phyloP scores from a whole-genome alignment of 1,139 yeast species.

The Candida glucosophila region DNA sequence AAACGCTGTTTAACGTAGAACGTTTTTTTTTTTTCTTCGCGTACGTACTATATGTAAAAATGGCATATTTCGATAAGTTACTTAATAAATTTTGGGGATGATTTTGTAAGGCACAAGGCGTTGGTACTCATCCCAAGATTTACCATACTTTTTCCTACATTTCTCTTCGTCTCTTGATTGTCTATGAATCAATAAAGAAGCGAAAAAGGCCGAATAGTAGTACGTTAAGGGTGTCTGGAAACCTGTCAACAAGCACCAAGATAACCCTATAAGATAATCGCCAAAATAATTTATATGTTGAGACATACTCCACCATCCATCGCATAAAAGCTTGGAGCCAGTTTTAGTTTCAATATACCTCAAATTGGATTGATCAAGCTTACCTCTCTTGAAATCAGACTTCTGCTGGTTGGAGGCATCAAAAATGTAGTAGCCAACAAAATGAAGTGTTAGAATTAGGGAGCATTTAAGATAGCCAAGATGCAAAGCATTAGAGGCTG shows the following conservation, averaged over 20 bases:
- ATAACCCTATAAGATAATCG: constrained; percentile 86
- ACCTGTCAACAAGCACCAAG: constrained; percentile 93
- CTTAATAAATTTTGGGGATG: constrained; percentile 74
- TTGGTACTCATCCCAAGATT: constrained; percentile 79
- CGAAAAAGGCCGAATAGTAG: constrained; percentile 80
- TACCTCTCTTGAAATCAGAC: constrained; percentile 73
- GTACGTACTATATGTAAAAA: no score
- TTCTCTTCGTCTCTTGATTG: constrained; percentile 88
- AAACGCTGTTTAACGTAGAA: no score
- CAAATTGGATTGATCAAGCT: constrained; percentile 51
- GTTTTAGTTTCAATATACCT: constrained; percentile 63
- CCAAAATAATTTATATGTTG: constrained; percentile 95
- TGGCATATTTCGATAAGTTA: no score
- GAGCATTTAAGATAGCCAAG: constrained; percentile 36
- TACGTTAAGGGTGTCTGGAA: constrained; percentile 76
- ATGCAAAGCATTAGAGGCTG: constrained; percentile 43
- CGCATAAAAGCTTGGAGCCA: constrained; percentile 73
- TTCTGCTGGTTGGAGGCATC: constrained; percentile 79
- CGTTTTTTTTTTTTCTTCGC: no score
- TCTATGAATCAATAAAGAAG: constrained; percentile 72
- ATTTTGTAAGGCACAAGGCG: constrained; percentile 78
- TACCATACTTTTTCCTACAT: constrained; percentile 78
- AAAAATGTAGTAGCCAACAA: constrained; percentile 73
- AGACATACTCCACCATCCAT: constrained; percentile 94
- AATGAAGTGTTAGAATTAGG: constrained; percentile 36